Conservation (phyloP, 768 basidiomycete species). For the Hygrocybe punicea region DNA sequence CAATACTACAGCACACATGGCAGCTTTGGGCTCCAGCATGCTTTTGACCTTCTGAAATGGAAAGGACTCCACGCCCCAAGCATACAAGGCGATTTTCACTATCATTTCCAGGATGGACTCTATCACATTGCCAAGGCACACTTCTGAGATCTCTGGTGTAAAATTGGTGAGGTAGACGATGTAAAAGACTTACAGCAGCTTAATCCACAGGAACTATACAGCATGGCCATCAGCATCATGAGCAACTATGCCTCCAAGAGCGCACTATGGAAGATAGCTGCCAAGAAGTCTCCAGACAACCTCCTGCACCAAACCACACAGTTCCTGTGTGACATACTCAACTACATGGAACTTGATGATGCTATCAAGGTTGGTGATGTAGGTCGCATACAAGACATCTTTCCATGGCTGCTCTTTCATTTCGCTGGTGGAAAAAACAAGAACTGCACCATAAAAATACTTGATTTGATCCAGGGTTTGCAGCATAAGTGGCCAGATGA, state of each 20-base stretch:
- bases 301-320: constrained; percentile 34
- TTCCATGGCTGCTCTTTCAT: constrained; percentile 31
- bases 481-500: too few relatives aligned
- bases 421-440: constrained; percentile 33
- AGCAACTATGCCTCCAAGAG: too few relatives aligned
- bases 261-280: constrained; percentile 23
- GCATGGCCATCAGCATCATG: constrained; percentile 21
- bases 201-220: constrained; percentile 24
- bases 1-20: constrained; percentile 37
- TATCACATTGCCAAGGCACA: constrained; percentile 37
- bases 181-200: constrained; percentile 25
- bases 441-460: too few relatives aligned
- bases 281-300: constrained; percentile 31
- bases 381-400: constrained; percentile 30
- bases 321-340: constrained; percentile 37
- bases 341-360: too few relatives aligned
- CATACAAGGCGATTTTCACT: constrained; percentile 33
- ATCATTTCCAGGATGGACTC: constrained; percentile 35
- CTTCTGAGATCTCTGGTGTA: constrained; percentile 32
- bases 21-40: constrained; percentile 26
- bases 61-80: constrained; percentile 24
- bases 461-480: too few relatives aligned
- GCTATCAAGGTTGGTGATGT: too few relatives aligned
- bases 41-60: constrained; percentile 28
- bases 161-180: constrained; percentile 18